A percentile compares a stretch with the other conserved stretches of the same genome.
phyloP scores from a whole-genome alignment of 257 asterid species.

The Scutellaria baicalensis region DNA sequence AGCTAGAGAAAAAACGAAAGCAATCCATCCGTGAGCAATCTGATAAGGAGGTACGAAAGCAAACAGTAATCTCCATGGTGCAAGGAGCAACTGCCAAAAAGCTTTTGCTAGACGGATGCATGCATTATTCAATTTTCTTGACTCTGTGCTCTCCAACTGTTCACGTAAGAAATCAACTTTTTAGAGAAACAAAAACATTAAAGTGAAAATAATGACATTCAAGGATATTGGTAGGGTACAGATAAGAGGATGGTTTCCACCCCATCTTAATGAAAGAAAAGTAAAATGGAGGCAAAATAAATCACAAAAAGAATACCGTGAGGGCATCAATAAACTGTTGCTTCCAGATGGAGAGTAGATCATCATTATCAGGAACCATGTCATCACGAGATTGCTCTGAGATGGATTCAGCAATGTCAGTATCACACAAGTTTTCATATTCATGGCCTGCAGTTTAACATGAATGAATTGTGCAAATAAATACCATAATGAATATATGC shows the following conservation, averaged over 20 bases:
- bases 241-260: not conserved
- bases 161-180: not conserved
- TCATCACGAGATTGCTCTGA: slow-evolving; percentile 22
- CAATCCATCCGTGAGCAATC: slow-evolving; percentile 93
- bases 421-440: slow-evolving; percentile 33
- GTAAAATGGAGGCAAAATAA: not conserved
- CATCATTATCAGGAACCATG: slow-evolving; percentile 22
- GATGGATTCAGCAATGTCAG: slow-evolving; percentile 36
- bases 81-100: slow-evolving; percentile 56
- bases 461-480: slow-evolving; percentile 6
- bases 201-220: not conserved
- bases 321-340: slow-evolving; percentile 65
- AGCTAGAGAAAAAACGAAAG: slow-evolving; percentile 61
- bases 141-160: slow-evolving; percentile 60
- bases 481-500: not conserved
- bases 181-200: not conserved
- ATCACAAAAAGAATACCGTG: slow-evolving; percentile 32
- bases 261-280: not conserved
- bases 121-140: slow-evolving; percentile 36
- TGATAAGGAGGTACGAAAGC: slow-evolving; percentile 90
- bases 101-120: slow-evolving; percentile 35
- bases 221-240: not conserved
- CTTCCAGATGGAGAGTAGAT: slow-evolving; percentile 54
- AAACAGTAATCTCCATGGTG: slow-evolving; percentile 81
- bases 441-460: slow-evolving; percentile 25